These are phyloP conservation scores for Tolypocladium tundrense DNA, from an alignment of 2,329 filamentous ascomycete species.

Conservation along the genomic window DNA sequence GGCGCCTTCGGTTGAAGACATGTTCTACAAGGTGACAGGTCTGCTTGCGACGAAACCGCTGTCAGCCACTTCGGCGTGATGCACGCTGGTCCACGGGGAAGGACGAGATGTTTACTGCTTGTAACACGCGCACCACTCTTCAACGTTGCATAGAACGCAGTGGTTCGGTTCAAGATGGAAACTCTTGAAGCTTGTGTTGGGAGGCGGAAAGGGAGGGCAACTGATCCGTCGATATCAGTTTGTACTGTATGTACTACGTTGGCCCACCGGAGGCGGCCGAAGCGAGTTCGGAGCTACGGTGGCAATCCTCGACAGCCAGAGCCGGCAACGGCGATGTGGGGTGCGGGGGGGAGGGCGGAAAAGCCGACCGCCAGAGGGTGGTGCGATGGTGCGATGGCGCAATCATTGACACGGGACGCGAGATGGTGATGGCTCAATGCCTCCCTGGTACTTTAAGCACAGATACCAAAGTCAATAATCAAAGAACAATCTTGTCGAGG, in stretches of 20 bases:
- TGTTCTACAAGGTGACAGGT: slow-evolving; percentile 62
- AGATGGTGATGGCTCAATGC: background rate
- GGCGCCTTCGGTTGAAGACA: slow-evolving; percentile 60
- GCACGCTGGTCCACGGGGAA: no score
- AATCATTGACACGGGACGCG: background rate
- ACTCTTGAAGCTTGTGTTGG: background rate
- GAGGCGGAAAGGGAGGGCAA: background rate
- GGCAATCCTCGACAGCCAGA: background rate
- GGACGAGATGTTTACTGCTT: background rate
- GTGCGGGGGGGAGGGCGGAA: background rate
- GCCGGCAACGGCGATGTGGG: background rate
- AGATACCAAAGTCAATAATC: background rate
- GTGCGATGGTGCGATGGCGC: background rate
- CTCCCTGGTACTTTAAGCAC: background rate
- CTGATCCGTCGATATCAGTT: background rate
- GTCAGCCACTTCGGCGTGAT: slow-evolving; percentile 11
- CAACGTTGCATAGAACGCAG: background rate
- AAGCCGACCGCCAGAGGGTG: background rate
- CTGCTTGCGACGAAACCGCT: slow-evolving; percentile 47
- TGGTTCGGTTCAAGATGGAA: background rate
- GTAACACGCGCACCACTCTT: background rate
- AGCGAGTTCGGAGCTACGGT: background rate
- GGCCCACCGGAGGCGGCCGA: background rate
- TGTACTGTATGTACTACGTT: background rate
- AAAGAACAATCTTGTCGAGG: background rate